Evolutionary conservation across 805 yeast genomes (phyloP), one percentile per base, ranked within the genome.

Genomic region (Kazachstania africana): DNA sequence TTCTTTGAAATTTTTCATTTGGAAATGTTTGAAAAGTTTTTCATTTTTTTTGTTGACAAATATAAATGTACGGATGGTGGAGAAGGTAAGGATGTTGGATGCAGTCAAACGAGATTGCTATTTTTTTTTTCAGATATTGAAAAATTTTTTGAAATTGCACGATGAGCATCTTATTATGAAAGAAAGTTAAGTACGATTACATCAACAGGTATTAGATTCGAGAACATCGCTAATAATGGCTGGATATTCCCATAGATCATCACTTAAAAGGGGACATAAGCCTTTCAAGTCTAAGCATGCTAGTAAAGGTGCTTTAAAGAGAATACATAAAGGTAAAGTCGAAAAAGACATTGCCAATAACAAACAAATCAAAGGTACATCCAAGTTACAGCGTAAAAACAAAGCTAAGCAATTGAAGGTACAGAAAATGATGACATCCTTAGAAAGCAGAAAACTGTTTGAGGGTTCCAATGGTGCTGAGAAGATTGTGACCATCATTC

Each of bases 231-330:
- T n/a, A n/a, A 29, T 17, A 12, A 74, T 76, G 79, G 82, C 79
- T 28, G 81, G 81, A 46, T 80, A 78, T 55, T 72, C 84, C 6
- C 97, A 91, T 54, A 71, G 97, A 53, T 67, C 88, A 9, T 74
- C 94, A 3, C 60, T 82, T 27, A 88, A 84, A 57, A 77, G 76
- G 50, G 75, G 75, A 29, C 94, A 88, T 48, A 91, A 91, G 61
- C 70, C 87, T 8, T 93, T 84, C 68, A 93, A 91, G 54, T 72
- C 94, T 3, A 80, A 77, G 52, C 98, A 91, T 63, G 72, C 95
- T 14, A 72, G 94, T 10, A 91, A 91, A 52, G 80, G 95, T 37
- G 72, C 85, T 22, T 57, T 88, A 47, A 93, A 85, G 52, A 81
- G 83, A 41, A 65, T 72, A 36, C 64, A 63, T 46, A 87, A 80